phyloP scores from a whole-genome alignment of 305 asterid genomes.

The Fraxinus albicans region DNA sequence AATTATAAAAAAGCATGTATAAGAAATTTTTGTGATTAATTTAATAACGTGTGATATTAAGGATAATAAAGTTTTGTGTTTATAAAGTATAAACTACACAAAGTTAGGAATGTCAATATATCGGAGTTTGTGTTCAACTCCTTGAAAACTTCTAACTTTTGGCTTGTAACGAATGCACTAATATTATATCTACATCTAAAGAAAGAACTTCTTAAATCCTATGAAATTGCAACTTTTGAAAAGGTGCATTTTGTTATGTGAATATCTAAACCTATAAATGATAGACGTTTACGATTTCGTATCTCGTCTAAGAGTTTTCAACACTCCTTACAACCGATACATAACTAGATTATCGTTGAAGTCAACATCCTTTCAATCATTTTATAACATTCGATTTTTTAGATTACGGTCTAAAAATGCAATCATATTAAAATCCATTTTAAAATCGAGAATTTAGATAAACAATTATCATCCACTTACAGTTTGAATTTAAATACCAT shows the following conservation, averaged over 20 bases:
- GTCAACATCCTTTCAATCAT: neutral
- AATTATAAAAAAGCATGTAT: slow-evolving; percentile 4
- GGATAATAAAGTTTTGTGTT: neutral
- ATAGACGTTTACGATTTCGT: no score
- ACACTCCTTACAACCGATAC: neutral
- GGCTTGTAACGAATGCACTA: neutral
- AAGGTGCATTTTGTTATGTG: neutral
- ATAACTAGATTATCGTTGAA: neutral
- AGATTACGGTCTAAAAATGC: neutral
- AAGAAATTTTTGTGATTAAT: neutral
- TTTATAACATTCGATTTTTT: neutral
- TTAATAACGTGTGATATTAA: neutral
- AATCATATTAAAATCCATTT: no score
- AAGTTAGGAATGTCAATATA: slow-evolving; percentile 15
- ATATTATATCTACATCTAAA: neutral
- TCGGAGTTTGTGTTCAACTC: slow-evolving; percentile 19
- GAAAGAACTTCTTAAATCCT: neutral
- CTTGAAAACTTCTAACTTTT: slow-evolving; percentile 2
- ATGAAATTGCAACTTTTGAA: neutral
- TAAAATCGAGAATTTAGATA: neutral
- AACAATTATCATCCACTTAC: neutral
- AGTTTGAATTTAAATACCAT: neutral
- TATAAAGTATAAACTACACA: neutral
- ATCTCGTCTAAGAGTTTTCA: neutral
- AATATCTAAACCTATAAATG: neutral